Evolutionary conservation across 805 yeast genomes (phyloP).

Genomic region (Metschnikowia lochheadii): DNA sequence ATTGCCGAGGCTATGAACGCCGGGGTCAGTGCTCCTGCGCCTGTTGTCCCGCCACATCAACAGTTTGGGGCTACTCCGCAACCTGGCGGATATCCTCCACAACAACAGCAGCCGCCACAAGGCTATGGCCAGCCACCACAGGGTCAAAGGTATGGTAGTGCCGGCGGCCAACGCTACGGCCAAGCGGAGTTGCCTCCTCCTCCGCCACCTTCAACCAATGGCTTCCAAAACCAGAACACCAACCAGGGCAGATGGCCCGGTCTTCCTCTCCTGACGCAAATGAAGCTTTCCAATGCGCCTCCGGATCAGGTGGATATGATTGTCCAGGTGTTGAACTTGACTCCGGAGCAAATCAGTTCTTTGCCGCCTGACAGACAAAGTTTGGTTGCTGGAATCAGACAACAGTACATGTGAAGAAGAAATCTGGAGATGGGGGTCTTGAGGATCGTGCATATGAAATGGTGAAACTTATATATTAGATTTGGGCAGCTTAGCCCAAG

Average conservation of each 20-base stretch:
- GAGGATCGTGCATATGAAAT: not conserved
- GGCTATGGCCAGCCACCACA: conserved; percentile 3
- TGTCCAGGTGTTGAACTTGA: conserved; percentile 49
- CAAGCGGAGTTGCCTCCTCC: not conserved
- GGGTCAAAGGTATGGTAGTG: conserved; percentile 1
- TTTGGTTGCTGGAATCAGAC: conserved; percentile 53
- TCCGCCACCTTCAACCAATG: not conserved
- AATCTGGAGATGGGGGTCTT: not conserved
- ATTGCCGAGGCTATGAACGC: conserved; percentile 52
- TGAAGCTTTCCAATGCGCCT: conserved; percentile 48
- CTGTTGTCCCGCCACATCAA: conserved; percentile 12
- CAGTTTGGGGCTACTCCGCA: conserved; percentile 8
- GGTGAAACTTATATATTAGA: not conserved
- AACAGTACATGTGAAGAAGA: conserved; percentile 44
- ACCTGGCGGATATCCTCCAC: not conserved
- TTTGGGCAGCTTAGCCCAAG: no score
- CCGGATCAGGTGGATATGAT: conserved; percentile 56
- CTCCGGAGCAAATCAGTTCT: conserved; percentile 46
- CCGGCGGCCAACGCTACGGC: conserved; percentile 2
- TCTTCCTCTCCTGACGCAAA: conserved; percentile 45
- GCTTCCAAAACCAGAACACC: not conserved
- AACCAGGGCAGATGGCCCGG: conserved; percentile 38
- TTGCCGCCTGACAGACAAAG: conserved; percentile 50
- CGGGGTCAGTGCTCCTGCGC: conserved; percentile 17
- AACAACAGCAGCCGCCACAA: not conserved